Evolutionary conservation across 345 rosid species (phyloP).

Genomic region (sweet orange (Citrus sinensis)): DNA sequence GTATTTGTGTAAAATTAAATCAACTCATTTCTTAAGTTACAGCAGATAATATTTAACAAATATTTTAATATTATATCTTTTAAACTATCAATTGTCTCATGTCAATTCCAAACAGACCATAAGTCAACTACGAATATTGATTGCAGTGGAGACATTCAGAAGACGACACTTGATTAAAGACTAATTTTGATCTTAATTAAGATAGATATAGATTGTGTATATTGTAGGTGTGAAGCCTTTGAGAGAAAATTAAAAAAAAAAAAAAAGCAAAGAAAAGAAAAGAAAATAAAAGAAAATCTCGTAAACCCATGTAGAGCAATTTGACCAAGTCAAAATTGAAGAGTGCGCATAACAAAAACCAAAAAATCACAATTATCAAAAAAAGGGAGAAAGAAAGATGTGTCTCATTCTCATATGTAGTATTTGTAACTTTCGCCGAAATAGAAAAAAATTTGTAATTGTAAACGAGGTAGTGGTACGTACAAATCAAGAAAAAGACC

Average conservation of each 20-base stretch:
- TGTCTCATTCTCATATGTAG: not conserved
- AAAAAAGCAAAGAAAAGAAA: not conserved
- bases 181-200: not conserved
- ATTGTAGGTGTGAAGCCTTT: not conserved
- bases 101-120: too few species aligned
- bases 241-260: too few species aligned
- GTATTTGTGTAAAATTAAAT: too few species aligned
- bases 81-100: too few species aligned
- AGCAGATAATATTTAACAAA: accelerated
- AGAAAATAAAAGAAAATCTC: not conserved
- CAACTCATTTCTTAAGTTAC: accelerated
- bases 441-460: not conserved
- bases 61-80: accelerated
- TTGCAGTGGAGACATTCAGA: not conserved
- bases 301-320: not conserved
- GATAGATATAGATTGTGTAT: too few species aligned
- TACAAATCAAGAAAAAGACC: not conserved
- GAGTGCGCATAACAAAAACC: not conserved
- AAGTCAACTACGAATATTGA: not conserved
- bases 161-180: not conserved
- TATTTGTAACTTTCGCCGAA: not conserved
- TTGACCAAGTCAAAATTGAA: conserved; percentile 12
- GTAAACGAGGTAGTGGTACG: not conserved
- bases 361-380: not conserved
- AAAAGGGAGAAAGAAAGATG: not conserved